Conservation (phyloP, 2,329 filamentous ascomycete species). For the Cyphellophora europaea region DNA sequence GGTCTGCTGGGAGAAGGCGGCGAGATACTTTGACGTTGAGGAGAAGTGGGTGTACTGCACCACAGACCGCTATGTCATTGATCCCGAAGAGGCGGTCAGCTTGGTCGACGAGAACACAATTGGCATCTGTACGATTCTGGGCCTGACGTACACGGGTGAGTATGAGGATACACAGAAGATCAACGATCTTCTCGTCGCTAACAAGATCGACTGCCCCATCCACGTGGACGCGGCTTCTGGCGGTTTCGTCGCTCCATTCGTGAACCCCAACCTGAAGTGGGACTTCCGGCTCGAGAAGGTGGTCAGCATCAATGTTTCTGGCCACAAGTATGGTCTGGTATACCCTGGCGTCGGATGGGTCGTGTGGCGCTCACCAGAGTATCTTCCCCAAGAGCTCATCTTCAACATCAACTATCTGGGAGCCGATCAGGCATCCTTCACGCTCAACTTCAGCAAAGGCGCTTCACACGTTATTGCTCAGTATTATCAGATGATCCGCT, state of each 20-base stretch:
- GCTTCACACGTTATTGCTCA: constrained; percentile 92
- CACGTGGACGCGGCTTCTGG: constrained; percentile 90
- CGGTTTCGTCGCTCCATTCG: constrained; percentile 88
- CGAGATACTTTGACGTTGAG: constrained; percentile 84
- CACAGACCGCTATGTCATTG: constrained; percentile 52
- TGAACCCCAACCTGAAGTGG: constrained; percentile 75
- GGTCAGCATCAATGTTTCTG: constrained; percentile 87
- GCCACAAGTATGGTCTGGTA: constrained; percentile 73
- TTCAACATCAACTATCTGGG: constrained; percentile 99
- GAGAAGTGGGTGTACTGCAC: constrained; percentile 68
- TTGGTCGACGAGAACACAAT: constrained; percentile 65
- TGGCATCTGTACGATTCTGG: constrained; percentile 84
- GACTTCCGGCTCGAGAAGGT: constrained; percentile 86
- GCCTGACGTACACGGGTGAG: constrained; percentile 90
- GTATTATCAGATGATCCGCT: constrained; percentile 93
- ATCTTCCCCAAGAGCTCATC: constrained; percentile 79
- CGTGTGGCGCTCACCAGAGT: constrained; percentile 76
- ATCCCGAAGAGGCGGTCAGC: constrained; percentile 52
- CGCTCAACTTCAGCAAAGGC: constrained; percentile 93
- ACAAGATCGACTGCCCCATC: constrained; percentile 69
- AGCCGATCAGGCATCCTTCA: constrained; percentile 90
- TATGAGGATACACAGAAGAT: constrained; percentile 90
- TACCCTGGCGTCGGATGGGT: constrained; percentile 95
- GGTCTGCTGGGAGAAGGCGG: constrained; percentile 93
- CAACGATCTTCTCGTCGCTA: constrained; percentile 74